Evolutionary conservation across 2,329 filamentous ascomycete genomes (phyloP).

Genomic region (Graphiopsis chlorocephala): DNA sequence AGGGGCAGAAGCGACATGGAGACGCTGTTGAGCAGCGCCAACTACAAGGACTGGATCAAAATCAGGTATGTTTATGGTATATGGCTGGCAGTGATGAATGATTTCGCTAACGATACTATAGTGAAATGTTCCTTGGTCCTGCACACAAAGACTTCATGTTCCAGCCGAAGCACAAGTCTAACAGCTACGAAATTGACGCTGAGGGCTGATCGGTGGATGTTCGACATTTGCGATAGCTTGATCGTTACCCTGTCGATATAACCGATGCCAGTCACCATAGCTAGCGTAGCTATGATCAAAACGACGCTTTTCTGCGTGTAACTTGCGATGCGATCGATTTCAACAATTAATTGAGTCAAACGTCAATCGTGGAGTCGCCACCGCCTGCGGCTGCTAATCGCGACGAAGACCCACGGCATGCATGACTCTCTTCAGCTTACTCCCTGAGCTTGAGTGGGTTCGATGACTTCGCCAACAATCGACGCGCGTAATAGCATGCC

Average conservation of each 20-base stretch:
- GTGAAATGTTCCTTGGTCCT: slow-evolving; percentile 96
- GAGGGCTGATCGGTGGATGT: slow-evolving; percentile 54
- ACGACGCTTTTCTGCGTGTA: background rate
- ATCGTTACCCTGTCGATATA: background rate
- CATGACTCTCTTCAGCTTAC: background rate
- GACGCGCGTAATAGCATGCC: background rate
- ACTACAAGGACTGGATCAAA: slow-evolving; percentile 98
- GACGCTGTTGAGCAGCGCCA: slow-evolving; percentile 83
- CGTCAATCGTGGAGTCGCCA: too few species aligned
- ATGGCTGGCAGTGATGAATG: background rate
- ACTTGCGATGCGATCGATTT: background rate
- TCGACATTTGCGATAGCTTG: background rate
- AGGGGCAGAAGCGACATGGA: slow-evolving; percentile 85
- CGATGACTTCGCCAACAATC: background rate
- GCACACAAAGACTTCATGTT: slow-evolving; percentile 89
- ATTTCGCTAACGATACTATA: slow-evolving; percentile 37
- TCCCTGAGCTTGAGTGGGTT: background rate
- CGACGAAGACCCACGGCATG: background rate
- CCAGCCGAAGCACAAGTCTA: slow-evolving; percentile 96
- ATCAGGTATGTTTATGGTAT: slow-evolving; percentile 67
- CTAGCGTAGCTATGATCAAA: background rate
- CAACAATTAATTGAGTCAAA: too few species aligned
- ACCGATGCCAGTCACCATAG: background rate
- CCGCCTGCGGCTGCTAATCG: too few species aligned
- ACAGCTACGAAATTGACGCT: slow-evolving; percentile 79